A percentile compares a stretch with the other conserved stretches of the same genome.
Conservation (phyloP, 176 grass and related monocot species). For the Eremochloa ophiuroides region DNA sequence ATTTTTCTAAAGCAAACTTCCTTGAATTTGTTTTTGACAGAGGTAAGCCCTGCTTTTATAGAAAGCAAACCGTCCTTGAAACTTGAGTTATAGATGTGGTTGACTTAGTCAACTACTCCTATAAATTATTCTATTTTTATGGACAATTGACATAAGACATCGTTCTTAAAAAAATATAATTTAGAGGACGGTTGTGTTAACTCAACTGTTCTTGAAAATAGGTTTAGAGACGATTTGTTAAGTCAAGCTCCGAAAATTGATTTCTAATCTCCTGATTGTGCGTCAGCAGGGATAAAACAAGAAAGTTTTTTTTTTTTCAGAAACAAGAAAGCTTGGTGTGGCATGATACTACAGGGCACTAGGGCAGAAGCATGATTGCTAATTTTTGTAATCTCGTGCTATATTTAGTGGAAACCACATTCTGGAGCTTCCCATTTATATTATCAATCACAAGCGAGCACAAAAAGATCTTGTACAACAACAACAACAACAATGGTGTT, state of each 20-base stretch:
- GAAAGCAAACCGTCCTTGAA: too few species aligned
- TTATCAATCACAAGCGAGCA: conserved; percentile 20
- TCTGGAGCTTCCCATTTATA: neutral
- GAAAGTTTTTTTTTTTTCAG: too few species aligned
- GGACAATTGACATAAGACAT: too few species aligned
- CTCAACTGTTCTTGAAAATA: neutral
- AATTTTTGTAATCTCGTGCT: neutral
- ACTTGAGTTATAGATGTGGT: too few species aligned
- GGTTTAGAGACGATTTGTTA: neutral
- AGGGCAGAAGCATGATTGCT: neutral
- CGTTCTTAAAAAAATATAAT: neutral
- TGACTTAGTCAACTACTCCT: too few species aligned
- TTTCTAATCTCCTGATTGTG: too few species aligned
- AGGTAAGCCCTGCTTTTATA: too few species aligned
- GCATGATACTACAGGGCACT: neutral
- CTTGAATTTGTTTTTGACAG: too few species aligned
- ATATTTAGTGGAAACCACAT: neutral
- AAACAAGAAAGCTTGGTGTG: neutral
- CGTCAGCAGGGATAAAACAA: neutral
- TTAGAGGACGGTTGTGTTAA: neutral
- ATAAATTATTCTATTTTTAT: neutral
- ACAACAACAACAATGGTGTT: neutral
- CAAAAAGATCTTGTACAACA: neutral
- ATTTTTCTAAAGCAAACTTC: too few species aligned
- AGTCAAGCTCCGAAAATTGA: too few species aligned